A percentile compares a stretch with the other conserved stretches of the same genome.
These are phyloP conservation scores for Fusarium tanahbumbuense DNA, from an alignment of 2,329 filamentous ascomycete species.

Conservation along the genomic window DNA sequence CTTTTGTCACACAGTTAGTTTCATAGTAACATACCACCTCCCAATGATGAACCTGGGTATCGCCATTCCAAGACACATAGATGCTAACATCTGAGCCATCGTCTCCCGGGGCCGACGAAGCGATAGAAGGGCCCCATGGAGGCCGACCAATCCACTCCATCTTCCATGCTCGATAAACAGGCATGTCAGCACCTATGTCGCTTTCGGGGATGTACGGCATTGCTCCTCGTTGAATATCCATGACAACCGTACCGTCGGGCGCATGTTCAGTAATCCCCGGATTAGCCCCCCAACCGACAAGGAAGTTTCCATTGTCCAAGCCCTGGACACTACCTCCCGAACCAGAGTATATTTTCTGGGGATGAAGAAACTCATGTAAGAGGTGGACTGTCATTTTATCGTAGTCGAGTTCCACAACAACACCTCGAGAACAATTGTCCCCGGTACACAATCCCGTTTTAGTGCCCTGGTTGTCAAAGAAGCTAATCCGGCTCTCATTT, in stretches of 20 bases:
- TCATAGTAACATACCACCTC: constrained; percentile 33
- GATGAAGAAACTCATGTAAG: constrained; percentile 62
- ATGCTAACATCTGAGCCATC: constrained; percentile 25
- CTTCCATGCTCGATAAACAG: constrained; percentile 45
- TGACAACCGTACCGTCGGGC: constrained; percentile 43
- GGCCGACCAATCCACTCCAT: constrained; percentile 44
- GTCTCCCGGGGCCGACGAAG: constrained; percentile 20
- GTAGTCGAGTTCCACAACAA: constrained; percentile 58
- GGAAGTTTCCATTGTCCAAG: constrained; percentile 63
- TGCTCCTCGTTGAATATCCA: constrained; percentile 58
- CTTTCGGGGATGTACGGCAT: constrained; percentile 51
- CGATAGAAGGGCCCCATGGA: constrained; percentile 43
- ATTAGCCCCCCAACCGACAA: constrained; percentile 69
- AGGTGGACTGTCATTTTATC: constrained; percentile 59
- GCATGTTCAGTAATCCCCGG: constrained; percentile 60
- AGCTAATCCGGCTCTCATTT: constrained; percentile 60
- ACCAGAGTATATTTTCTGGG: constrained; percentile 61
- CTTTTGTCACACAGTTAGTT: not conserved
- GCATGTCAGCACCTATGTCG: constrained; percentile 24
- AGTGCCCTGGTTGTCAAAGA: constrained; percentile 63
- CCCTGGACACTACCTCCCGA: constrained; percentile 64
- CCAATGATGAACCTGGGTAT: constrained; percentile 42
- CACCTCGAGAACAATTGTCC: constrained; percentile 39
- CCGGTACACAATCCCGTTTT: constrained; percentile 26
- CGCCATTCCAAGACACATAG: constrained; percentile 47